Evolutionary conservation across 2,329 filamentous ascomycete species (phyloP), one percentile per base, ranked within the genome.

Genomic region (Rhinocladiella similis): DNA sequence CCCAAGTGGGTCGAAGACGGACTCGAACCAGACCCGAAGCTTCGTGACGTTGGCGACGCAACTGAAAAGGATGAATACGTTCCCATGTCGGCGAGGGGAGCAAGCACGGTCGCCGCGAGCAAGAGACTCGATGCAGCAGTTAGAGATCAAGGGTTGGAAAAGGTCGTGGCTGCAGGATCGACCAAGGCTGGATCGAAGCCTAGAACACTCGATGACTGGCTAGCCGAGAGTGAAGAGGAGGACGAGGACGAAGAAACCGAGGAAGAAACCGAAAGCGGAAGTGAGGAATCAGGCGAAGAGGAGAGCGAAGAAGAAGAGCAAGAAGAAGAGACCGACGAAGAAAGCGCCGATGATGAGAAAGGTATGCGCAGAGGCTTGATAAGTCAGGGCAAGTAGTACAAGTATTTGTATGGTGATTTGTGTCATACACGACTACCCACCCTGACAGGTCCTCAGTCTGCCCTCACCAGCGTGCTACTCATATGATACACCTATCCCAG

Each of bases 141-240:
- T 5, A 71, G 68, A 50, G 73, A 76, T 47, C 74, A 76, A 61
- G 69, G 74, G 19, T 50, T 66, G 25, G 60, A 67, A 50, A 51
- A 68, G 59, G 58, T 64, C 19, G 62, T 65, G 27, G 66, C 60
- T 33, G 57, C 66, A 6, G 56, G 65, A 18, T 57, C 55, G 53
- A 56, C 49, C 53, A 50, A 63, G 52, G 46, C 47, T 60, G 62
- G 48, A 59, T 4, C 74, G 4, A 85, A 85, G 50, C 84, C 84
- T 39, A 96, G 96, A 81, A 90, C 87, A 18, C 75, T 99, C 60
- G 91, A 97, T 75, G 91, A 96, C 70, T 97, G 94, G 92, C 78
- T 97, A 54, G 91, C 87, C 3, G 89, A 91, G 67, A 85, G 84
- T 42, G 83, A 85, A 14, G 79, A 77, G 25, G 81, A 79, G n/a